These are phyloP conservation scores for Trypanosoma melophagium DNA, from an alignment of 208 protist genomes.

Conservation along the genomic window DNA sequence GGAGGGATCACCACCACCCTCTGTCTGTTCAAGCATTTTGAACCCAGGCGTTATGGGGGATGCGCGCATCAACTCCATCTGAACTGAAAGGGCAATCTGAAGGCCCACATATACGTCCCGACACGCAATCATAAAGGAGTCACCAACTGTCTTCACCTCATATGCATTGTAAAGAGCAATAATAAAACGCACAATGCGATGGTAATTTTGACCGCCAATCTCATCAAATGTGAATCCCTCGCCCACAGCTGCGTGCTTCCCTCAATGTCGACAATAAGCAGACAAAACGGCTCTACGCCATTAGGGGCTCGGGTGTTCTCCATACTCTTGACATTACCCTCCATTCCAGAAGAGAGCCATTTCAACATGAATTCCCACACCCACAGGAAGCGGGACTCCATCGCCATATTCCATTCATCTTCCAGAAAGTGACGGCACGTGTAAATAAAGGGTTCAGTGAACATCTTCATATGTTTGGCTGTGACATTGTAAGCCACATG, in stretches of 20 bases:
- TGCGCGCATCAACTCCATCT: constrained; percentile 73
- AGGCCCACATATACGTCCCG: constrained; percentile 58
- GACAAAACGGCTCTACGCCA: constrained; percentile 40
- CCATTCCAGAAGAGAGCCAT: constrained; percentile 50
- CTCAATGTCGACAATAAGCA: constrained; percentile 85
- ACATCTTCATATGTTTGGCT: constrained; percentile 40
- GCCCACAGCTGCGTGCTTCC: constrained; percentile 79
- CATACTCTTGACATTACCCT: constrained; percentile 40
- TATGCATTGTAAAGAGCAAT: constrained; percentile 71
- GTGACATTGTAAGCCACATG: constrained; percentile 62
- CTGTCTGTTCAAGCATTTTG: constrained; percentile 52
- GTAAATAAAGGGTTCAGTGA: constrained; percentile 70
- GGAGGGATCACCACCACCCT: constrained; percentile 44
- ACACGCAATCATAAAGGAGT: constrained; percentile 85
- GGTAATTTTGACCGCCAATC: constrained; percentile 61
- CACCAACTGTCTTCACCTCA: constrained; percentile 83
- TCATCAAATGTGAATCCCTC: constrained; percentile 59
- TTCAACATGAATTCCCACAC: constrained; percentile 51
- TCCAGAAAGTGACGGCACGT: constrained; percentile 67
- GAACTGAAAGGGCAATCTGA: constrained; percentile 67
- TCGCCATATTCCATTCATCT: constrained; percentile 69
- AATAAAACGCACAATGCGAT: constrained; percentile 55
- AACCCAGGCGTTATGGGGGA: constrained; percentile 61
- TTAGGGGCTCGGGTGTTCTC: constrained; percentile 45
- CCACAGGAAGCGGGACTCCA: constrained; percentile 60